Base-by-base conservation (phyloP, 345 rosid genomes). In the Excoecaria agallocha region DNA sequence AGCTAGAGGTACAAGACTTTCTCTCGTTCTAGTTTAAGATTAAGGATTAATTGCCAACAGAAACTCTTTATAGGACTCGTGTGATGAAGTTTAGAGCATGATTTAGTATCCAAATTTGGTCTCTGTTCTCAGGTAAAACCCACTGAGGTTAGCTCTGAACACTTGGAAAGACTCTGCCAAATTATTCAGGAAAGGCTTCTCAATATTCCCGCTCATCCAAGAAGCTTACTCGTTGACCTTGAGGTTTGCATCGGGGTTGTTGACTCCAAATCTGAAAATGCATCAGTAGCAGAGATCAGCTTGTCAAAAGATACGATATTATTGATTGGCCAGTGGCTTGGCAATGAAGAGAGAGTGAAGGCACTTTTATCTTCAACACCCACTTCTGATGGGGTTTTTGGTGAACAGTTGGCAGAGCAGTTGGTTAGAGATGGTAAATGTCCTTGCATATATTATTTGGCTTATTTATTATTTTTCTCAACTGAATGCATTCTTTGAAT, bases 231-330 rank as follows among this genome's bases (percentile, higher is more conserved):
- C 63, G 84, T 77, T 71, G 97, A 91, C 74, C 93, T 94, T 70
- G 98, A 94, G 87, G 81, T 89, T 74, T 94, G 98, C 84, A 94
- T 92, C n/a, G 93, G 96, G 78, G 91, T 82, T 50, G 57, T 68
- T 71, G 92, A 89, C 76, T 78, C 86, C 25, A 77, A 87, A 78
- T 85, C 93, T 59, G 96, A 87, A 70, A 83, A 86, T 72, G 87
- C 88, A 54, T 91, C 98, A 68, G 89, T 77, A 35, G 87, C 97
- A 60, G 98, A 92, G 85, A 91, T 92, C 75, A 87, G 98, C 80
- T 78, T 94, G 87, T 91, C 97, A n/a, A 78, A 70, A 80, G 93
- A 89, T 78, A 91, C 83, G 88, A 89, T 94, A 79, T 68, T 75
- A 52, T 81, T 62, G 43, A 81, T 92, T 69, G 97, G 97, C 54